phyloP scores from a whole-genome alignment of 306 rosid genomes.

The Datisca glomerata region DNA sequence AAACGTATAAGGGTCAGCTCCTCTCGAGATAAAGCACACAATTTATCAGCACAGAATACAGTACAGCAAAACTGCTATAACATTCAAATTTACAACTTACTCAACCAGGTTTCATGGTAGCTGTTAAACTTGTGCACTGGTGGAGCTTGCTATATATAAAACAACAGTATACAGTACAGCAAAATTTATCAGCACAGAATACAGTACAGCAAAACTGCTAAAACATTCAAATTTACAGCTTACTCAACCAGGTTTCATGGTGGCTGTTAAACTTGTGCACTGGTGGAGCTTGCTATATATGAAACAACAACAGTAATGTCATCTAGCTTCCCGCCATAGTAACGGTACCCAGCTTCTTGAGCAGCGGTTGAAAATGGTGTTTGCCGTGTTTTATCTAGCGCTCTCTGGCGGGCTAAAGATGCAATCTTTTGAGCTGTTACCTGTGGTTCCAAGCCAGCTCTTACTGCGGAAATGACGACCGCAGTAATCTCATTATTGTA shows the following conservation, averaged over 20 bases:
- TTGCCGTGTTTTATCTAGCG: slow-evolving; percentile 51
- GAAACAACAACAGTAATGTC: slow-evolving; percentile 82
- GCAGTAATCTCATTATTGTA: slow-evolving; percentile 49
- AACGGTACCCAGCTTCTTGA: slow-evolving; percentile 76
- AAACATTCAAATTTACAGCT: too few relatives aligned
- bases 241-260: too few relatives aligned
- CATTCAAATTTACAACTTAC: too few relatives aligned
- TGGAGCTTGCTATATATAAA: slow-evolving; percentile 41
- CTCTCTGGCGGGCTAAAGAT: slow-evolving; percentile 68
- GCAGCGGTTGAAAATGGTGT: slow-evolving; percentile 84
- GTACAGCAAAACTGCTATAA: too few relatives aligned
- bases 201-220: too few relatives aligned
- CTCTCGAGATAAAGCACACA: too few relatives aligned
- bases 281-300: slow-evolving; percentile 29
- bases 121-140: not conserved
- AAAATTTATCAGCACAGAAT: too few relatives aligned
- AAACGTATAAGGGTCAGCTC: too few relatives aligned
- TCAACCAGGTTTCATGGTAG: too few relatives aligned
- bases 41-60: too few relatives aligned
- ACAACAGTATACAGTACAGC: too few relatives aligned
- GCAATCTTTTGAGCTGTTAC: slow-evolving; percentile 80
- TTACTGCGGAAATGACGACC: slow-evolving; percentile 44
- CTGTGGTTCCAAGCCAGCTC: slow-evolving; percentile 59
- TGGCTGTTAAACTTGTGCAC: not conserved
- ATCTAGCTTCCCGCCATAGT: slow-evolving; percentile 84